Evolutionary conservation across 1,139 yeast species (phyloP).

Genomic region (Pichiaceae sp.): DNA sequence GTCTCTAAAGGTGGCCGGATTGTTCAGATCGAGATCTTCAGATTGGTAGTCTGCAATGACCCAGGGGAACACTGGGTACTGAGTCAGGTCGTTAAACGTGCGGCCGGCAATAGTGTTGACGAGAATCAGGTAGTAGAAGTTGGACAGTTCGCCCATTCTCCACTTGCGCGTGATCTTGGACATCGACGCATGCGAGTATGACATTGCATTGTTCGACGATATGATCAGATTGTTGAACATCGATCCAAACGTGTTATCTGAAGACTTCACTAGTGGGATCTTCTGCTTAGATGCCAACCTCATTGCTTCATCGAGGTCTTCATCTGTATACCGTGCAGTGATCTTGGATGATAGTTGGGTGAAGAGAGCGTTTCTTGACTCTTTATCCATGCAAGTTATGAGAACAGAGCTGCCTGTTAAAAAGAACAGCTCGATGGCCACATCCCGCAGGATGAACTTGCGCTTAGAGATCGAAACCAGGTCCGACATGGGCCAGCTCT

Average conservation of each 20-base stretch:
- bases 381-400: conserved; percentile 44
- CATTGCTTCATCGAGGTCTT: conserved; percentile 44
- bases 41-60: conserved; percentile 74
- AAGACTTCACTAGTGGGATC: conserved; percentile 1
- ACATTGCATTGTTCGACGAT: conserved; percentile 17
- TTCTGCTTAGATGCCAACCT: conserved; percentile 31
- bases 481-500: conserved; percentile 21
- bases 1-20: conserved; percentile 61
- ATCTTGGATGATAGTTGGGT: conserved; percentile 38
- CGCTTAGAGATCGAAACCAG: conserved; percentile 61
- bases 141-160: conserved; percentile 69
- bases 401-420: conserved; percentile 62
- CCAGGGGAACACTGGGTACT: conserved; percentile 90
- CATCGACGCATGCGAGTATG: too few species aligned
- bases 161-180: conserved; percentile 57
- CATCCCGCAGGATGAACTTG: conserved; percentile 67
- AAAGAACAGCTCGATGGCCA: conserved; percentile 70
- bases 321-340: conserved; percentile 37
- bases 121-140: conserved; percentile 71
- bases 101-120: conserved; percentile 80
- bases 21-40: conserved; percentile 48
- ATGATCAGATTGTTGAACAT: conserved; percentile 32
- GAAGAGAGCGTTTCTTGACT: conserved; percentile 49
- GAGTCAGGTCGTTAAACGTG: conserved; percentile 79
- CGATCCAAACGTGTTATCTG: conserved; percentile 17